Base-by-base conservation (phyloP, 2,329 filamentous ascomycete genomes). In the Pseudogymnoascus destructans region DNA sequence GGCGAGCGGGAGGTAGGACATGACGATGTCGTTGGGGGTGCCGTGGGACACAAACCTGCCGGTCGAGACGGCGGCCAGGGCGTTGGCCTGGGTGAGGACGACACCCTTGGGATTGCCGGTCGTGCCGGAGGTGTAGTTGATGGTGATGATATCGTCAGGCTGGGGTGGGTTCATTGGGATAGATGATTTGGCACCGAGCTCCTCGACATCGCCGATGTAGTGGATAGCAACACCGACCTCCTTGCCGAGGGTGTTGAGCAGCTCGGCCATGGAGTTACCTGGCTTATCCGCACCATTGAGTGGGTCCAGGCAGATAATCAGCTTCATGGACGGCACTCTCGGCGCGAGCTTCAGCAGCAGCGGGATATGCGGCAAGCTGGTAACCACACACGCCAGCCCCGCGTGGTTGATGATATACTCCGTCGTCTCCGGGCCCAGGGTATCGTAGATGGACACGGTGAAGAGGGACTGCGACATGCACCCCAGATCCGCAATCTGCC, bases 401-500 rank as follows among this genome's bases (percentile, higher is more conserved):
- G 89, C 82, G 70, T 97, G 92, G 72, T 95, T 95, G 74, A 97
- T 86, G 72, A 98, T 96, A 74, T 88, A 97, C 73, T 97, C 90
- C 59, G 88, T 91, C 2, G 91, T 82, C 64, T 95, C 89, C 10
- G 92, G 86, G 8, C 92, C 92, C 4, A 98, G 81, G 10, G 92
- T 96, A 72, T 97, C 93, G 75, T 98, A 98, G 56, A 98, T 85
- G 4, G 92, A 95, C 58, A 98, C 90, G 19, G 86, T 88, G 73
- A 79, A 97, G 27, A 97, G 81, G 6, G 86, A 82, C 72, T 97
- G 93, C 10, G 90, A 93, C 74, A 88, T 83, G 69, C 87, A 85
- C 36, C 82, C 93, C 68, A 97, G 75, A 76, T 97, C 92, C 59
- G 85, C 81, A 61, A 95, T 83, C 75, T 95, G 88, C 89, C 89